Evolutionary conservation across 495 filamentous ascomycete genomes (phyloP).

Genomic region (Chaetomidium leptoderma): DNA sequence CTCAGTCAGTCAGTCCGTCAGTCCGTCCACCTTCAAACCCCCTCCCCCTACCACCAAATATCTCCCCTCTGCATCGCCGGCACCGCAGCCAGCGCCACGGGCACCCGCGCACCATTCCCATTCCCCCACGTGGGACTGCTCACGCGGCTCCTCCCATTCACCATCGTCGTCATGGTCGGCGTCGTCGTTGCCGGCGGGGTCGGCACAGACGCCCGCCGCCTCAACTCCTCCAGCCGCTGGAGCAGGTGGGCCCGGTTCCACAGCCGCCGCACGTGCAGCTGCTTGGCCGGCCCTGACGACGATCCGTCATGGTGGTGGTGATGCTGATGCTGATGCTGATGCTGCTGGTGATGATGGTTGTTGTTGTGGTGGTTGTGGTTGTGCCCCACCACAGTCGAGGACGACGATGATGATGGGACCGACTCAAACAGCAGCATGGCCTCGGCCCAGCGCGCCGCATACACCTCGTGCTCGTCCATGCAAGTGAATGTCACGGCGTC

Average conservation of each 20-base stretch:
- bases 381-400: neutral
- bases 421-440: conserved; percentile 29
- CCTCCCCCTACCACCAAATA: conserved; percentile 14
- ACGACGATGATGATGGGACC: conserved; percentile 1
- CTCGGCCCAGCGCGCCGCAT: conserved; percentile 27
- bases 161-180: neutral
- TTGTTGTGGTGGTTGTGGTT: neutral
- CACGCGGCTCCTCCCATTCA: neutral
- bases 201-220: conserved; percentile 4
- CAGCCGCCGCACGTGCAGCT: conserved; percentile 30
- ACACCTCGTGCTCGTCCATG: conserved; percentile 18
- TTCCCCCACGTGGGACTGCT: conserved; percentile 7
- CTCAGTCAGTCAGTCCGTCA: neutral
- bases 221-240: conserved; percentile 25
- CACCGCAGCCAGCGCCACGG: conserved; percentile 6
- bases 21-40: neutral
- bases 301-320: no score
- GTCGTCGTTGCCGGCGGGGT: neutral
- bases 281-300: conserved; percentile 15
- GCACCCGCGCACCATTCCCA: neutral
- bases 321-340: neutral
- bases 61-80: conserved; percentile 8
- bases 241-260: conserved; percentile 28
- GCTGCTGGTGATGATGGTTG: neutral
- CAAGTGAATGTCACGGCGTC: conserved; percentile 33